These are phyloP conservation scores for Clarireedia paspali DNA, from an alignment of 2,329 filamentous ascomycete species.

Conservation along the genomic window DNA sequence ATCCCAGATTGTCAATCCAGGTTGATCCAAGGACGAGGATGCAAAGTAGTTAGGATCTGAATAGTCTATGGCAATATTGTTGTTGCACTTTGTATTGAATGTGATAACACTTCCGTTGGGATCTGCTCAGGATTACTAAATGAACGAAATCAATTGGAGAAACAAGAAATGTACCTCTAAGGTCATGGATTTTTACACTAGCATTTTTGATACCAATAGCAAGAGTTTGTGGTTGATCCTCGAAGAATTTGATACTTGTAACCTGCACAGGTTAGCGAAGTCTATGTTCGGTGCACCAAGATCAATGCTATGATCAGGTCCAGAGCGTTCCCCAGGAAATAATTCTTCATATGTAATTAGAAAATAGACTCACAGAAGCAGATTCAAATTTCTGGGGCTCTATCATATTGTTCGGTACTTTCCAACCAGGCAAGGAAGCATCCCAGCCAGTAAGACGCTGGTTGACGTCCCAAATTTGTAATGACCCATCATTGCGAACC, in stretches of 20 bases:
- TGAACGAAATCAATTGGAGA: not conserved
- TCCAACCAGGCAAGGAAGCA: conserved; percentile 39
- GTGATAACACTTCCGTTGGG: conserved; percentile 45
- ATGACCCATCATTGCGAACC: conserved; percentile 72
- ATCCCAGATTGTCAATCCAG: conserved; percentile 72
- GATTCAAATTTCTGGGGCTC: conserved; percentile 52
- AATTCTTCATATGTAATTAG: not conserved
- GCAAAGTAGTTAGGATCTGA: conserved; percentile 78
- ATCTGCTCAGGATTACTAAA: conserved; percentile 28
- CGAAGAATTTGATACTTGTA: conserved; percentile 75
- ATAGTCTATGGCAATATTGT: conserved; percentile 71
- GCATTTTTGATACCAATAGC: conserved; percentile 70
- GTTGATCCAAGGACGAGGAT: conserved; percentile 68
- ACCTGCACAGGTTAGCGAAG: conserved; percentile 53
- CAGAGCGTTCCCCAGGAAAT: no score
- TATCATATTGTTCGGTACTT: conserved; percentile 15
- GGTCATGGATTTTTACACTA: conserved; percentile 68
- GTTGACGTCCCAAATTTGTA: conserved; percentile 77
- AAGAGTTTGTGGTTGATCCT: conserved; percentile 66
- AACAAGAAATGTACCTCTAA: conserved; percentile 52
- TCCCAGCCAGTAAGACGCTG: conserved; percentile 45
- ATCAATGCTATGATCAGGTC: not conserved
- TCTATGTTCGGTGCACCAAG: not conserved
- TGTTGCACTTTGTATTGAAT: conserved; percentile 61
- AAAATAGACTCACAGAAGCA: conserved; percentile 4